Evolutionary conservation across 1,284 basidiomycete genomes (phyloP).

Genomic region (Ganoderma lingzhi): DNA sequence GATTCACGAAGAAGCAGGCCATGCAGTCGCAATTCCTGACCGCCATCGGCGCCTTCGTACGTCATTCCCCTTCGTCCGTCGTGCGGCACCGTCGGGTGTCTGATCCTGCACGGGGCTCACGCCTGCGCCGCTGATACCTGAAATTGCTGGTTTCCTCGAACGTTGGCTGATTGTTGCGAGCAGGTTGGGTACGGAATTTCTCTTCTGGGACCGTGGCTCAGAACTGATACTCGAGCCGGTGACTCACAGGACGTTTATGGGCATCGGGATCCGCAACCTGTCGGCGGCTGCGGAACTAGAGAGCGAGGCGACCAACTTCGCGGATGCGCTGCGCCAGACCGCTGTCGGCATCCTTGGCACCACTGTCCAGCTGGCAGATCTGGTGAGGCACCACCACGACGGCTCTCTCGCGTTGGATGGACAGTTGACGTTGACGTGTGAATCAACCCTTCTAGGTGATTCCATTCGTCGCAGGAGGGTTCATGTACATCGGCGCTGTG

Average conservation of each 20-base stretch:
- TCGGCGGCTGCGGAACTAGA: constrained; percentile 56
- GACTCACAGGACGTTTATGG: constrained; percentile 80
- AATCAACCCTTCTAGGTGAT: constrained; percentile 65
- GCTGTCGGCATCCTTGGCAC: constrained; percentile 84
- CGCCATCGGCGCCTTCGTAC: constrained; percentile 88
- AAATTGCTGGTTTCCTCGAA: background rate
- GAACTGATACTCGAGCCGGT: constrained; percentile 20
- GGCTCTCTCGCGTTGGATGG: no score
- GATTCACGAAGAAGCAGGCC: constrained; percentile 88
- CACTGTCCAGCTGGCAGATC: constrained; percentile 76
- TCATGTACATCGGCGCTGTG: constrained; percentile 91
- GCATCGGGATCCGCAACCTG: constrained; percentile 84
- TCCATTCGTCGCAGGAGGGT: constrained; percentile 92
- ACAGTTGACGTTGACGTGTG: background rate
- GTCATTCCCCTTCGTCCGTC: constrained; percentile 41
- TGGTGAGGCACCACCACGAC: constrained; percentile 57
- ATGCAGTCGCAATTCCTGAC: constrained; percentile 93
- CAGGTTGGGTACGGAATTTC: constrained; percentile 37
- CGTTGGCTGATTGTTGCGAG: constrained; percentile 18
- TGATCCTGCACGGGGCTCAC: constrained; percentile 18
- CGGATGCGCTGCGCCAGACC: constrained; percentile 74
- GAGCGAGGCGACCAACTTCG: constrained; percentile 60
- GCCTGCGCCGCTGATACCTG: constrained; percentile 5
- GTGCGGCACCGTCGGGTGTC: constrained; percentile 3
- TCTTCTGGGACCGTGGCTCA: background rate